A percentile compares a stretch with the other conserved stretches of the same genome.
Conservation (phyloP, 768 basidiomycete species). For the Pilatotrama ljubarskyi region DNA sequence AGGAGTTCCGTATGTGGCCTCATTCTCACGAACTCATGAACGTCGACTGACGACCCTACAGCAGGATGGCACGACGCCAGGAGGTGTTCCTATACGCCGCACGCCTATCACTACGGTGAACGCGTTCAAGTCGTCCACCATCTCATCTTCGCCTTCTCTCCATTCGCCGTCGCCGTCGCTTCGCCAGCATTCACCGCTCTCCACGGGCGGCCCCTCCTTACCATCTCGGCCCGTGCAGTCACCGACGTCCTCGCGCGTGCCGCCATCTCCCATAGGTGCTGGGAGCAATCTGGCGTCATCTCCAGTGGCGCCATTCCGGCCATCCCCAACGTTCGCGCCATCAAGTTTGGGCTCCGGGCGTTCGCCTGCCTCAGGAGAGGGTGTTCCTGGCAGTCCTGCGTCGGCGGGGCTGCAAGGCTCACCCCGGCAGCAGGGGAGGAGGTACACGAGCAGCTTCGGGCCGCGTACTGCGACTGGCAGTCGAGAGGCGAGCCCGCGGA, state of each 20-base stretch:
- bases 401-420: constrained; percentile 14
- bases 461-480: constrained; percentile 48
- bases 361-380: constrained; percentile 38
- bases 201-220: constrained; percentile 34
- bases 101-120: constrained; percentile 43
- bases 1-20: constrained; percentile 32
- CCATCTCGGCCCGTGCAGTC: constrained; percentile 40
- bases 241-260: constrained; percentile 44
- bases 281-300: constrained; percentile 30
- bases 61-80: constrained; percentile 36
- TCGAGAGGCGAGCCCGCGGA: constrained; percentile 40
- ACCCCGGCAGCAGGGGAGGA: constrained; percentile 41
- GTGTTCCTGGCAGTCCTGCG: constrained; percentile 15
- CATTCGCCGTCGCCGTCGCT: constrained; percentile 51
- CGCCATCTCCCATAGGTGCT: constrained; percentile 40
- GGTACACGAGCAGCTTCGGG: constrained; percentile 79
- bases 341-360: constrained; percentile 45
- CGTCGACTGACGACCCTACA: constrained; percentile 16
- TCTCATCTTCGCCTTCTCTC: constrained; percentile 49
- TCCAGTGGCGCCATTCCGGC: constrained; percentile 38
- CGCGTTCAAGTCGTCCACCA: constrained; percentile 52
- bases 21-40: background rate
- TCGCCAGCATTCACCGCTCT: constrained; percentile 47
- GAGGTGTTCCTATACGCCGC: constrained; percentile 46
- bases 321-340: constrained; percentile 41